Evolutionary conservation across 164 flowering plant genomes (phyloP), one percentile per base, ranked within the genome.

Genomic region (Nymphaea thermarum): DNA sequence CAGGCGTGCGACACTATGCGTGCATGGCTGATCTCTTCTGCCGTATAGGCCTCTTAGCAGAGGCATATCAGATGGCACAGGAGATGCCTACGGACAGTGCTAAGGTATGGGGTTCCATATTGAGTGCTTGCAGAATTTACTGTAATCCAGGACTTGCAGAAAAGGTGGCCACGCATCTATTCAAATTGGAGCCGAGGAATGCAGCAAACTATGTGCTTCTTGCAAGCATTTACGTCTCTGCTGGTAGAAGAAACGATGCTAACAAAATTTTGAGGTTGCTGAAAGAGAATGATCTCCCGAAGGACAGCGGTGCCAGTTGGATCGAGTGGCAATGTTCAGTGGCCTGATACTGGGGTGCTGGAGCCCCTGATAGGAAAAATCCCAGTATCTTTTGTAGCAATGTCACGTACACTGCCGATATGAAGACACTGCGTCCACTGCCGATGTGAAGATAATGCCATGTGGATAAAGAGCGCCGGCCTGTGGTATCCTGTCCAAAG

Each of bases 91-190:
- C 60, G 4, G 16, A 36, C 61, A 67, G 63, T 47, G 63, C 62
- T 47, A 53, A 51, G 16, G 14, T 66, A 55, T 71, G 74, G 74
- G 66, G 74, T 4, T 60, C 43, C 42, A n/a, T 71, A 42, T 67
- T 71, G 42, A 67, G 63, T 71, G 74, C 74, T 45, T 71, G 74
- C 60, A 62, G 74, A 63, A 45, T 36, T 15, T 41, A 67, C n/a
- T 64, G 70, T 51, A 43, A 71, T 15, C 59, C 44, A 63, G 43
- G 16, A 17, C 44, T 65, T 65, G 72, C 68, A 65, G 72, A 71
- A 71, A 64, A 8, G 57, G 72, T 53, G 11, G 68, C 68, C 12
- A 25, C 25, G 43, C 63, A 25, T 44, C 43, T 71, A 15, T 71
- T 71, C 59, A 5, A 59, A 43, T 44, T 71, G 68, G 68, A 71